Base-by-base conservation (phyloP, 352 stramenopile genomes). In the Pythium pyrilobum region DNA sequence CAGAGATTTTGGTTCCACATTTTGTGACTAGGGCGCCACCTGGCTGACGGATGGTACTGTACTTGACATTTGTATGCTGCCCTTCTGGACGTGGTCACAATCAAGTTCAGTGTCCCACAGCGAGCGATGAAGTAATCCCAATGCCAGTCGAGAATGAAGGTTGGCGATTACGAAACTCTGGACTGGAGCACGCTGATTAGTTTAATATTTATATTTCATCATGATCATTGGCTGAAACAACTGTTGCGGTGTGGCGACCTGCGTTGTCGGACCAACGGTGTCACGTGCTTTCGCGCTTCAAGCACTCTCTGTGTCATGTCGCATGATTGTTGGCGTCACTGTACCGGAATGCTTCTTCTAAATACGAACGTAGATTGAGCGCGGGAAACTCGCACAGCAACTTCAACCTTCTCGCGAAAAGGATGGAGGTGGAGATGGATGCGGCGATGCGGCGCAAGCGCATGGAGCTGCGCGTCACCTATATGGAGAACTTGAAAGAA, bases 401-500 rank as follows among this genome's bases (percentile, higher is more conserved):
- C 48, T 64, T 59, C 56, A 64, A 64, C 56, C 31, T 21, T 20
- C 8, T 23, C 34, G 7, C 10, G 34, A 21, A 10, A 18, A 21
- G 24, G 23, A 56, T 51, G 31, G 36, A 44, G 25, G 23, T 18
- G 31, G 34, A 12, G 20, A 45, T 40, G 33, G 41, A 33, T 15
- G 32, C 25, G 42, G 23, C 27, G n/a, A 36, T 41, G 44, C 10
- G 4, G 13, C 5, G 5, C 13, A 66, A 66, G 51, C 50, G 38
- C 24, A 38, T 66, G 43, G 58, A 66, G 37, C 31, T 66, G 38
- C 58, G 58, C 10, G 51, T 56, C 31, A 28, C 33, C 21, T 56
- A 53, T 31, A 66, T 66, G 58, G 58, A 66, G 45, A 4, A 23
- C 33, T 45, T 66, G 11, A 36, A 31, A 18, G 51, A 49, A 4